Percentiles rank a stretch among this genome's conserved stretches.
Evolutionary conservation across 2,329 filamentous ascomycete genomes (phyloP).

Genomic region (Colletotrichum spaethianum): DNA sequence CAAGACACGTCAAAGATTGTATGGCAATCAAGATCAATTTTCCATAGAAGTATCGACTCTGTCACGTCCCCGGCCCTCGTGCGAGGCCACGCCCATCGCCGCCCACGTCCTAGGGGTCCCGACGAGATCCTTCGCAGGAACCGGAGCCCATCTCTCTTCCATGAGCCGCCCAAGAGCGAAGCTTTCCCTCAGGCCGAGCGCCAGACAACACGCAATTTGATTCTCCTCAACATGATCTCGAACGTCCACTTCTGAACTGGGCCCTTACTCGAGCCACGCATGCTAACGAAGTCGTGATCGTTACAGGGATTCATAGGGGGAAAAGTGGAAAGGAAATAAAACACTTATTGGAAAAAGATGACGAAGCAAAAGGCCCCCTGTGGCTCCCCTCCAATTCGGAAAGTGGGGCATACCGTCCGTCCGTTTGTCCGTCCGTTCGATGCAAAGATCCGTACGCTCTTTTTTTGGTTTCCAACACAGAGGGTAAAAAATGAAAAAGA

Average conservation of each 20-base stretch:
- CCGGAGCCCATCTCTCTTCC: not conserved
- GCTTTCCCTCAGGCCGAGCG: not conserved
- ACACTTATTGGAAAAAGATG: not conserved
- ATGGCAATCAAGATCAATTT: conserved; percentile 12
- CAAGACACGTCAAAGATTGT: not conserved
- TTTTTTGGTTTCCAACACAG: conserved; percentile 29
- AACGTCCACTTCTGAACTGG: not conserved
- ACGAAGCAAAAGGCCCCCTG: conserved; percentile 2
- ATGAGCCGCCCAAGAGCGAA: not conserved
- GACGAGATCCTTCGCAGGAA: not conserved
- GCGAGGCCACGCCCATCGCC: not conserved
- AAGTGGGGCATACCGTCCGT: not conserved
- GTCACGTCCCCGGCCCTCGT: not conserved
- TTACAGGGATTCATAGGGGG: not conserved
- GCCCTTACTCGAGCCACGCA: not conserved
- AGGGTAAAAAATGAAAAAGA: not conserved
- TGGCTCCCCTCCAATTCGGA: not conserved
- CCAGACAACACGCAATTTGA: not conserved
- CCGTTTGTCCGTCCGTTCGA: conserved; percentile 1
- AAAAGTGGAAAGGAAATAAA: not conserved
- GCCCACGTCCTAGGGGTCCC: not conserved
- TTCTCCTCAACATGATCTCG: not conserved
- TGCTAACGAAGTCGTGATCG: not conserved
- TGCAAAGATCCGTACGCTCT: conserved; percentile 20
- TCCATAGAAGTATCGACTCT: conserved; percentile 1